Base-by-base conservation (phyloP, 2,329 filamentous ascomycete genomes). In the Pochonia chlamydosporia region DNA sequence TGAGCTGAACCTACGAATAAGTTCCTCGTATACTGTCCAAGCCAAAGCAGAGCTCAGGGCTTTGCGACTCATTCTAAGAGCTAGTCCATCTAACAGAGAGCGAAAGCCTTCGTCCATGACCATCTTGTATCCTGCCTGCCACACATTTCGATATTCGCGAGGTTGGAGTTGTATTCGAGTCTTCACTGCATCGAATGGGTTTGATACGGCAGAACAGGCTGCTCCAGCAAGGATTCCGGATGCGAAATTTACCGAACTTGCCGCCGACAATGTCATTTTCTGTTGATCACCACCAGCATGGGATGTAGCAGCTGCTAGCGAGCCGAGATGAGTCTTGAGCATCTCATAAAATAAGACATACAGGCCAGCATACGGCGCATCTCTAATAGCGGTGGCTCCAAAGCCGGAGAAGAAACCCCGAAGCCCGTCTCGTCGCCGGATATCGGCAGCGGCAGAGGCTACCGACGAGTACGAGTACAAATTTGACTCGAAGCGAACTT, bases 141-240 rank as follows among this genome's bases (percentile, higher is more conserved):
- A 66, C 77, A 92, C 88, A 59, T 97, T 96, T 28, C 77, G 75
- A 62, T 97, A 99, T 48, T 80, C 77, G 6, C 74, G 74, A 3
- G 93, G 93, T 72, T 95, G 88, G 28, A 99, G 75, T 69, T 99
- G 93, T 56, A 99, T 82, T 43, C 93, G 75, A 20, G 93, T 99
- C 72, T 99, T 99, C 65, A 97, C 84, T 1, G 90, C 90, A 67
- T 99, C 93, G 60, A 97, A 97, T 0, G 93, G 93, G 64, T 99
- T 99, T 8, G 93, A 96, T 31, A 97, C 76, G 4, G 85, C 84
- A 1, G 91, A 96, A 47, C 90, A 95, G 25, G 87, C 71, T 2
- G 84, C 85, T 1, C 89, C 92, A 3, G 92, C 90, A 4, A 91
- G 61, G 3, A 89, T 82, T 11, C 88, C 92, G 0, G 89, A 92